phyloP scores from a whole-genome alignment of 495 filamentous ascomycete species.

The Pyrenula aspistea region DNA sequence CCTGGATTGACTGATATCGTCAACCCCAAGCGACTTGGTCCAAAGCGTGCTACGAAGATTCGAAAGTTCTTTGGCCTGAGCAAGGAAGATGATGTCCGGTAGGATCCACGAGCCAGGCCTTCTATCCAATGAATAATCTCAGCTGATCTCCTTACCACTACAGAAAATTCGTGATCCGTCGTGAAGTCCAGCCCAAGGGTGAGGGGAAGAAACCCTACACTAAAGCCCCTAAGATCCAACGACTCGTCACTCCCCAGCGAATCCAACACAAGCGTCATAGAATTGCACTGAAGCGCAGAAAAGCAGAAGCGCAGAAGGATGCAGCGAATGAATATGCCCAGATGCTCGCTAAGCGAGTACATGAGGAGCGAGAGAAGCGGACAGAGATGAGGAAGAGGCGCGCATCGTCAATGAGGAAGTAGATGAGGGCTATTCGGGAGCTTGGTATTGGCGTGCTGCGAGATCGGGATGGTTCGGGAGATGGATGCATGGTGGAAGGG shows the following conservation, averaged over 20 bases:
- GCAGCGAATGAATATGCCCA: conserved; percentile 97
- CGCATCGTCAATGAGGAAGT: conserved; percentile 92
- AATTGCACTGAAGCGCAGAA: conserved; percentile 93
- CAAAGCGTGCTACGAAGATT: conserved; percentile 99
- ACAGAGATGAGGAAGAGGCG: conserved; percentile 87
- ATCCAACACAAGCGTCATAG: conserved; percentile 99
- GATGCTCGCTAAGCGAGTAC: conserved; percentile 87
- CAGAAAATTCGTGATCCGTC: conserved; percentile 98
- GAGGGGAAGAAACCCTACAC: conserved; percentile 96
- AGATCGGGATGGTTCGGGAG: too few relatives aligned
- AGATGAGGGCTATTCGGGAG: too few relatives aligned
- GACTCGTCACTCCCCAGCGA: conserved; percentile 97
- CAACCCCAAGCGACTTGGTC: conserved; percentile 94
- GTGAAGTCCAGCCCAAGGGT: conserved; percentile 86
- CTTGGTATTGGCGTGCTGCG: too few relatives aligned
- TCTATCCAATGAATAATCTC: neutral
- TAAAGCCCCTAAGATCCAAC: conserved; percentile 99
- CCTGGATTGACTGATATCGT: conserved; percentile 93
- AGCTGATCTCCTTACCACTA: conserved; percentile 44
- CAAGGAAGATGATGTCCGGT: conserved; percentile 99
- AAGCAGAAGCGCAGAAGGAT: conserved; percentile 87
- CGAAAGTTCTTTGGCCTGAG: conserved; percentile 94
- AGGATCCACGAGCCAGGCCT: too few relatives aligned
- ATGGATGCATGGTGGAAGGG: too few relatives aligned
- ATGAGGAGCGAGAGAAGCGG: conserved; percentile 85